phyloP scores from a whole-genome alignment of 2,329 filamentous ascomycete genomes.

The Aspergillus brunneoviolaceus region DNA sequence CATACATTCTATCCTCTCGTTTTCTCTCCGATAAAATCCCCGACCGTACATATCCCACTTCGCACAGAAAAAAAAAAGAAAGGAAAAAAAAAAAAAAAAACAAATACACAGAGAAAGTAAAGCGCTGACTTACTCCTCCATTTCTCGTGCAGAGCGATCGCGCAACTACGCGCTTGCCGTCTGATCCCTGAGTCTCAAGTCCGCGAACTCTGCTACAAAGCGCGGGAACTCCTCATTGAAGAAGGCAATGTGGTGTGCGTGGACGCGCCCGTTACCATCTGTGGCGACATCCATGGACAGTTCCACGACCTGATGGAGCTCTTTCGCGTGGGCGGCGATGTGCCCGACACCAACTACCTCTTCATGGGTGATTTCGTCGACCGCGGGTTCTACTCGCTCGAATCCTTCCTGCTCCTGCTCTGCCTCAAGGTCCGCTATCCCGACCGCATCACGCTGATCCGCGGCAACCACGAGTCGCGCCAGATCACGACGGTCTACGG shows the following conservation, averaged over 20 bases:
- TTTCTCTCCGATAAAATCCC: background rate
- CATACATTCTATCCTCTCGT: background rate
- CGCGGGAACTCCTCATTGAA: conserved; percentile 91
- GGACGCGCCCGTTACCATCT: conserved; percentile 93
- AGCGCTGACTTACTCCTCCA: conserved; percentile 10
- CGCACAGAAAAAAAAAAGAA: background rate
- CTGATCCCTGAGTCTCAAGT: conserved; percentile 95
- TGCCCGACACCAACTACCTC: conserved; percentile 92
- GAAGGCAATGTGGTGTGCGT: conserved; percentile 97
- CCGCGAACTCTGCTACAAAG: conserved; percentile 95
- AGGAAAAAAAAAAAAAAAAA: background rate
- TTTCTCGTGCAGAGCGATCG: conserved; percentile 69
- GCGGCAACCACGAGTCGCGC: conserved; percentile 92
- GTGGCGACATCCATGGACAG: conserved; percentile 94
- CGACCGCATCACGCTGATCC: conserved; percentile 92
- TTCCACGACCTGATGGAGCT: conserved; percentile 98
- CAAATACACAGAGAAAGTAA: background rate
- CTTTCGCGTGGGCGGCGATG: conserved; percentile 88
- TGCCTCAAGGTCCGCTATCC: conserved; percentile 97
- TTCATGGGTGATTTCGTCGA: conserved; percentile 99
- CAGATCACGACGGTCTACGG: conserved; percentile 98
- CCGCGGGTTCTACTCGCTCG: conserved; percentile 94
- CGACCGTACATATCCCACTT: background rate
- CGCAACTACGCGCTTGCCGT: conserved; percentile 90
- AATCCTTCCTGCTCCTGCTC: conserved; percentile 91